These are phyloP conservation scores for Pythium folliculosum DNA, from an alignment of 352 stramenopile species.

Conservation along the genomic window DNA sequence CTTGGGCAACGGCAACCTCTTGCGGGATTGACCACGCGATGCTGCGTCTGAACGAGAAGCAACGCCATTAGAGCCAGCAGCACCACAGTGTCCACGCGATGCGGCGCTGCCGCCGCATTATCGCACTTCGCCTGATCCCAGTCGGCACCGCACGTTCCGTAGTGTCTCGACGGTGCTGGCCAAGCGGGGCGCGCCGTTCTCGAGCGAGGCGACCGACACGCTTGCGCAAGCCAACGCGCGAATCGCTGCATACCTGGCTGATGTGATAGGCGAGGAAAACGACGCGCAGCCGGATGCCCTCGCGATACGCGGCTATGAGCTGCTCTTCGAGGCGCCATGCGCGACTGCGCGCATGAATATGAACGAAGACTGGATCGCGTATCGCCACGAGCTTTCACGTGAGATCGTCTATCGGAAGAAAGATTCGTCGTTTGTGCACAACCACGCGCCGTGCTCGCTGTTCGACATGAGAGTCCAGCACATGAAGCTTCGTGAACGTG, in stretches of 20 bases:
- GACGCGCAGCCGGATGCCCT: background rate
- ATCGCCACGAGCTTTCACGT: background rate
- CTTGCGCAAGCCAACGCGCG: conserved; percentile 4
- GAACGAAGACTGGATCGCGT: conserved; percentile 25
- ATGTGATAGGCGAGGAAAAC: background rate
- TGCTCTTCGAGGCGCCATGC: conserved; percentile 19
- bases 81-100: background rate
- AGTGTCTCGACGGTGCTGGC: background rate
- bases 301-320: conserved; percentile 1
- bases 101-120: background rate
- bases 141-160: background rate
- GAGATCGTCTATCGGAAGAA: conserved; percentile 19
- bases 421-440: background rate
- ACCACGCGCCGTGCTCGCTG: conserved; percentile 15
- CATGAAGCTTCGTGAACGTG: background rate
- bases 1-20: background rate
- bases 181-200: too few species aligned
- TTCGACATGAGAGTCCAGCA: conserved; percentile 14
- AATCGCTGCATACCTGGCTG: background rate
- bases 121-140: background rate
- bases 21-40: conserved; percentile 1
- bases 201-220: background rate
- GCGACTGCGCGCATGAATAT: conserved; percentile 15
- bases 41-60: background rate
- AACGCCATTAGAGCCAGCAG: background rate